Evolutionary conservation across 192 early-diverging fungal genomes (phyloP), one percentile per base, ranked within the genome.

Genomic region (Glomus cerebriforme): DNA sequence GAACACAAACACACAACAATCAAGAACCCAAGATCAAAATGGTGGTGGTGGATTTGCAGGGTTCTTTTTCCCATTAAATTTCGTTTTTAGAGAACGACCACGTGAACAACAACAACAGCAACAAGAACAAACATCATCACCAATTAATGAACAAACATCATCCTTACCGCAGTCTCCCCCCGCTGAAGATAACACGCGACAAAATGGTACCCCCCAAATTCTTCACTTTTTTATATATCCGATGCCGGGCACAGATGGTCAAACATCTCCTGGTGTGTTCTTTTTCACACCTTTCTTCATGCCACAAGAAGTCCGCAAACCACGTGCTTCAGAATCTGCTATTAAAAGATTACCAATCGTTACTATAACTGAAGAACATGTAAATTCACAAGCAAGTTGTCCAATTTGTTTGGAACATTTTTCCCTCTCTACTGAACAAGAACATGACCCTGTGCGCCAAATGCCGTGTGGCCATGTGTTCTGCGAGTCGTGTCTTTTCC

Each of bases 401-500:
- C 49, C 77, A 39, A 69, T 78, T 39, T 78, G 77, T 60, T 39
- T 78, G 9, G 77, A 78, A 1, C 7, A 1, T 32, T 78, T 78
- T 59, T 5, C 15, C 8, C 27, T 65, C 2, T 2, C 35, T 7
- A 8, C 3, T 34, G 24, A 45, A 15, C 19, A 22, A 12, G 35
- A 63, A 8, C 62, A 13, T 22, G 22, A 59, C 2, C 19, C 49
- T 0, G 47, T 69, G 2, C 35, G 77, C 3, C 10, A 78, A 39
- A 59, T 78, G 67, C 77, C 77, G 7, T 78, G 77, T 37, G 39
- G 54, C 19, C 77, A 78, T 24, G n/a, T 78, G 24, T 78, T 69
- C 37, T 78, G 77, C n/a, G 77, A 78, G 13, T 34, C 47, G 24
- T 78, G 77, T 69, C 35, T 78, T 37, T 78, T 78, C 69, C 12